A percentile compares a stretch with the other conserved stretches of the same genome.
Conservation (phyloP, 805 yeast species). For the Metschnikowia similis region DNA sequence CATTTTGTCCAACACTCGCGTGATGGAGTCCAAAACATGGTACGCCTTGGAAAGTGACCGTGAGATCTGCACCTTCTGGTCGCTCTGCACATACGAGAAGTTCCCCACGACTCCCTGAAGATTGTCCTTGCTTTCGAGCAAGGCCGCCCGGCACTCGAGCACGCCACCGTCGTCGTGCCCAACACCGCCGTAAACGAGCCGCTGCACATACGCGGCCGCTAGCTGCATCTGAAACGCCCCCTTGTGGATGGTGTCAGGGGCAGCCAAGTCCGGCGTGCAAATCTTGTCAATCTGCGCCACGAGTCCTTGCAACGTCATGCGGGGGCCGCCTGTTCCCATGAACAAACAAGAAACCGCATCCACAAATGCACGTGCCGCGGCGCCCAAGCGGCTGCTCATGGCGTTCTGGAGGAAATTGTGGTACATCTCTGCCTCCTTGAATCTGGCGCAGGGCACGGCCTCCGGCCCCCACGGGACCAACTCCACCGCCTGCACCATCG, state of each 20-base stretch:
- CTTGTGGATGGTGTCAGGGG: slow-evolving; percentile 10
- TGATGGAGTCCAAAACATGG: slow-evolving; percentile 19
- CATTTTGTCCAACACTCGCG: slow-evolving; percentile 20
- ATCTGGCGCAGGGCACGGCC: slow-evolving; percentile 3
- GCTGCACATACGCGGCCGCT: slow-evolving; percentile 4
- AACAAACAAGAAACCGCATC: background rate
- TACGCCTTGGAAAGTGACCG: slow-evolving; percentile 22
- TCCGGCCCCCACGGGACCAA: slow-evolving; percentile 9
- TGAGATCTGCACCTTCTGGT: slow-evolving; percentile 20
- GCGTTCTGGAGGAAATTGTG: slow-evolving; percentile 14
- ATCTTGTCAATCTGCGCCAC: background rate
- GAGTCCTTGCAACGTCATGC: background rate
- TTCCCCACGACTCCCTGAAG: slow-evolving; percentile 21
- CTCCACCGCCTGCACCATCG: background rate
- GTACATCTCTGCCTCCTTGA: slow-evolving; percentile 20
- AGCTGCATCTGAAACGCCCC: slow-evolving; percentile 18
- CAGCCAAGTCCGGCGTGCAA: slow-evolving; percentile 1
- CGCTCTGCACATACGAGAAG: slow-evolving; percentile 10
- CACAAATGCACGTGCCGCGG: background rate
- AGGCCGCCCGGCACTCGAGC: slow-evolving; percentile 5
- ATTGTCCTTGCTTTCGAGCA: slow-evolving; percentile 15
- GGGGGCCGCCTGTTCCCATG: background rate
- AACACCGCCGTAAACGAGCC: background rate
- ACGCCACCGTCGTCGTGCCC: slow-evolving; percentile 5
- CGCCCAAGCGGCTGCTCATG: background rate